phyloP scores from a whole-genome alignment of 768 basidiomycete species.

The Mycena metata region DNA sequence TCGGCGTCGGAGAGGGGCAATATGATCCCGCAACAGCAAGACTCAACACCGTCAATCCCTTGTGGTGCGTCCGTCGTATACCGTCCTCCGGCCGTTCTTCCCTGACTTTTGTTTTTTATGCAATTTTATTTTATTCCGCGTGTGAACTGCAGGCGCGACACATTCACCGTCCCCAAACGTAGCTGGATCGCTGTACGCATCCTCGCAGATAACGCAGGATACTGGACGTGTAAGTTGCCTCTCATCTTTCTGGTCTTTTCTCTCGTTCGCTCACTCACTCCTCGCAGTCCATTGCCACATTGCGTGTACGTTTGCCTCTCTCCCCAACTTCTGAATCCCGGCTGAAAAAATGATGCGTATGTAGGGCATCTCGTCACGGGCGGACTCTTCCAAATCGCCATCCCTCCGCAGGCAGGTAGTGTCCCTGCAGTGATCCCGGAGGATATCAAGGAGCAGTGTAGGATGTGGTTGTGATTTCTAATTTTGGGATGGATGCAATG shows the following conservation, averaged over 20 bases:
- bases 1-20: slow-evolving; percentile 27
- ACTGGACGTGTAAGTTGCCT: neutral
- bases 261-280: neutral
- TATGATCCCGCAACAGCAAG: slow-evolving; percentile 6
- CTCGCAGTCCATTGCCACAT: slow-evolving; percentile 4
- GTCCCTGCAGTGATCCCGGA: neutral
- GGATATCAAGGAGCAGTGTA: neutral
- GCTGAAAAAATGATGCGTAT: neutral
- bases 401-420: neutral
- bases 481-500: too few species aligned
- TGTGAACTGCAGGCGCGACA: neutral
- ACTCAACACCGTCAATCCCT: slow-evolving; percentile 21
- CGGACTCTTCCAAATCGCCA: slow-evolving; percentile 7
- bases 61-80: slow-evolving; percentile 16
- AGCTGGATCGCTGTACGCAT: neutral
- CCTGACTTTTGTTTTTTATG: too few species aligned
- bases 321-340: too few species aligned
- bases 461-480: neutral
- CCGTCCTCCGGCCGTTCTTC: neutral
- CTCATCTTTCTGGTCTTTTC: neutral
- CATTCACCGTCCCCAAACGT: neutral
- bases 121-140: neutral
- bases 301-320: neutral
- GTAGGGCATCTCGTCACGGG: slow-evolving; percentile 1
- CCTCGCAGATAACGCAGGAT: slow-evolving; percentile 3